phyloP scores from a whole-genome alignment of 2,329 filamentous ascomycete species.

The Sarocladium oryzae region DNA sequence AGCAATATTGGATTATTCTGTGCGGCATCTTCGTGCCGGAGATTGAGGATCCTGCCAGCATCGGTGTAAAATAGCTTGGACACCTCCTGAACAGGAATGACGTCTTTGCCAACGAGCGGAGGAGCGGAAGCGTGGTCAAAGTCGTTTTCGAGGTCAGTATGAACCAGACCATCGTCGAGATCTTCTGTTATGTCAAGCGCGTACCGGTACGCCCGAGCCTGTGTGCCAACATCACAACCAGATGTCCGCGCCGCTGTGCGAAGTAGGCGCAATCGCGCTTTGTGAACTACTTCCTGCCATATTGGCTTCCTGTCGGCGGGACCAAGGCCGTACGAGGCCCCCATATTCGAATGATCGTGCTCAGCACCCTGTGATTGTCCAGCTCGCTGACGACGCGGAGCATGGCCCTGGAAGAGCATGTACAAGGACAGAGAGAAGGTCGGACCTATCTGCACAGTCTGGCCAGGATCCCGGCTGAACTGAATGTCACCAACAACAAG shows the following conservation, averaged over 20 bases:
- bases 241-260: slow-evolving; percentile 46
- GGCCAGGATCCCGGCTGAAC: slow-evolving; percentile 59
- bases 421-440: slow-evolving; percentile 83
- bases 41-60: slow-evolving; percentile 82
- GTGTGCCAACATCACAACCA: background rate
- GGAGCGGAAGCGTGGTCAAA: background rate
- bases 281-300: slow-evolving; percentile 97
- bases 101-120: slow-evolving; percentile 36
- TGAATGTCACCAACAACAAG: slow-evolving; percentile 81
- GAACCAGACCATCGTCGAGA: slow-evolving; percentile 51
- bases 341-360: background rate
- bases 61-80: slow-evolving; percentile 93
- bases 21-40: slow-evolving; percentile 48
- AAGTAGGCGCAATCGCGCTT: slow-evolving; percentile 75
- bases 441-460: slow-evolving; percentile 76
- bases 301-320: slow-evolving; percentile 55
- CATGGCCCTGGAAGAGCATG: slow-evolving; percentile 86
- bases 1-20: slow-evolving; percentile 30
- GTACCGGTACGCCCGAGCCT: slow-evolving; percentile 55
- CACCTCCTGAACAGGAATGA: slow-evolving; percentile 51
- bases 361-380: background rate
- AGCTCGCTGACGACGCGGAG: slow-evolving; percentile 25
- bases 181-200: slow-evolving; percentile 80
- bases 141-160: slow-evolving; percentile 30
- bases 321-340: slow-evolving; percentile 21